A percentile compares a stretch with the other conserved stretches of the same genome.
These are phyloP conservation scores for Aurinia saxatilis DNA, from an alignment of 345 rosid genomes.

Conservation along the genomic window DNA sequence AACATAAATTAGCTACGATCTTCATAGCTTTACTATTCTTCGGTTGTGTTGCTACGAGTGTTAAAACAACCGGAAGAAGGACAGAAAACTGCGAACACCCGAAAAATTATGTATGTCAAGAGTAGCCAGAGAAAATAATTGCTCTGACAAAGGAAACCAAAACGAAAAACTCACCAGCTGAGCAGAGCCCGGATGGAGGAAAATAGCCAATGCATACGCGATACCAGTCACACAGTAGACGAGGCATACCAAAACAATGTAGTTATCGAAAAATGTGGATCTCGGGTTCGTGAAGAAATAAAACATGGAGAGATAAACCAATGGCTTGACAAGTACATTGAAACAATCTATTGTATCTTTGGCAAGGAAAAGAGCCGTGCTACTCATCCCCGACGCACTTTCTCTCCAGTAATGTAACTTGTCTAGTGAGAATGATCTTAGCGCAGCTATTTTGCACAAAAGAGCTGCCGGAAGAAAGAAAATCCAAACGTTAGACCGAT, in stretches of 20 bases:
- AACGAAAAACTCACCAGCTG: slow-evolving; percentile 64
- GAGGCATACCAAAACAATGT: slow-evolving; percentile 69
- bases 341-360: slow-evolving; percentile 85
- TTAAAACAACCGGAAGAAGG: slow-evolving; percentile 91
- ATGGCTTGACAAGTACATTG: slow-evolving; percentile 73
- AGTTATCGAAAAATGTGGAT: slow-evolving; percentile 72
- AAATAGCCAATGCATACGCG: slow-evolving; percentile 80
- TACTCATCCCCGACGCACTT: slow-evolving; percentile 91
- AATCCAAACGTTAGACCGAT: background rate
- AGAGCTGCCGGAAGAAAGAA: slow-evolving; percentile 52
- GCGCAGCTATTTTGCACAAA: slow-evolving; percentile 81
- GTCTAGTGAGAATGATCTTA: slow-evolving; percentile 83
- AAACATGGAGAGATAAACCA: slow-evolving; percentile 88
- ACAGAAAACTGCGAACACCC: slow-evolving; percentile 69
- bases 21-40: slow-evolving; percentile 30
- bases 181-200: slow-evolving; percentile 72
- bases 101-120: slow-evolving; percentile 10
- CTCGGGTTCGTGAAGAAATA: slow-evolving; percentile 89
- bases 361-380: slow-evolving; percentile 84
- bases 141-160: background rate
- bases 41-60: slow-evolving; percentile 68
- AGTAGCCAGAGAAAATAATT: background rate
- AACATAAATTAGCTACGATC: slow-evolving; percentile 51
- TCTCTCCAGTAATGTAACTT: slow-evolving; percentile 95
- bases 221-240: slow-evolving; percentile 94